These are phyloP conservation scores for Przewalskia tangutica DNA, from an alignment of 257 asterid genomes.

Conservation along the genomic window DNA sequence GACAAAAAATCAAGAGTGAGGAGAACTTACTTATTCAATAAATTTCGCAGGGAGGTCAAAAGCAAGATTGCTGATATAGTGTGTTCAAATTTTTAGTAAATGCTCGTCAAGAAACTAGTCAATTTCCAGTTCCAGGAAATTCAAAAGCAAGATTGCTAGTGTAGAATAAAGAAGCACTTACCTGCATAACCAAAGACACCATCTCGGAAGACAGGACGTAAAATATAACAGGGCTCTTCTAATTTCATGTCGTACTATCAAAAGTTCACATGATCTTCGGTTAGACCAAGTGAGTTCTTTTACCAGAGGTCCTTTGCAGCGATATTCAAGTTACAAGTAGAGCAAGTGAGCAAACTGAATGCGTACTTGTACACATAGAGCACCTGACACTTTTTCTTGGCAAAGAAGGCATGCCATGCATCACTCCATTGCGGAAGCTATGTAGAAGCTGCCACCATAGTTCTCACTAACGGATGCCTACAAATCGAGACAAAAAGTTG, in stretches of 20 bases:
- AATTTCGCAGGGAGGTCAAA: neutral
- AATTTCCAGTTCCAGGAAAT: neutral
- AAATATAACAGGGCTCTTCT: neutral
- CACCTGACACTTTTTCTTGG: neutral
- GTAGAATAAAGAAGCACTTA: neutral
- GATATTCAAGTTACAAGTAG: neutral
- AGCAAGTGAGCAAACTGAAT: neutral
- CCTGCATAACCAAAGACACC: neutral
- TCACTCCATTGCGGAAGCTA: conserved; percentile 24
- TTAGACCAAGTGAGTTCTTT: neutral
- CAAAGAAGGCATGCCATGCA: conserved; percentile 1
- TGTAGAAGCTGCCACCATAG: conserved; percentile 67
- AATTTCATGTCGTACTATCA: neutral
- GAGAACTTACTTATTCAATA: neutral
- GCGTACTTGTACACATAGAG: neutral
- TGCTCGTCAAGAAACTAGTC: neutral
- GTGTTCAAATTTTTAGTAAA: neutral
- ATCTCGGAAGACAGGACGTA: neutral
- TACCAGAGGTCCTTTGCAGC: neutral
- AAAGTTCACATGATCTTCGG: neutral
- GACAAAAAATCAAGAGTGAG: neutral
- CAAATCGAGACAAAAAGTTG: neutral
- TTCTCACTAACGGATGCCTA: conserved; percentile 64
- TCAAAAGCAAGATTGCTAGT: neutral
- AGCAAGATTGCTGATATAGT: neutral